Base-by-base conservation (phyloP, 805 yeast genomes). In the Starmerella bombi region DNA sequence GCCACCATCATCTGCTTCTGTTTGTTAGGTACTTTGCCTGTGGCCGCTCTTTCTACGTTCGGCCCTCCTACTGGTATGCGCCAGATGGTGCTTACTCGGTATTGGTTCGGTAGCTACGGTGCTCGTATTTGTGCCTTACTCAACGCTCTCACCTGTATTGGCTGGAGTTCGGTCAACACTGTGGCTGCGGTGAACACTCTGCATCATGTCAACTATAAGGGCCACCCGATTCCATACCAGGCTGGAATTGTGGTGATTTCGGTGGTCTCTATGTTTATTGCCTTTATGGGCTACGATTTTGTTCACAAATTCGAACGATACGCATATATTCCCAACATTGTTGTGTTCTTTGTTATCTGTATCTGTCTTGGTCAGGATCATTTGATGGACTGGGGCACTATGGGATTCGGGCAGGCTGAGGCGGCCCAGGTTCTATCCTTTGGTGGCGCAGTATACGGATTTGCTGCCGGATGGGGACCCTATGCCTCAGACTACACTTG, bases 111-210 rank as follows among this genome's bases (percentile, higher is more conserved):
- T 48, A 75, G 78, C 60, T 58, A 65, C 25, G 77, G 80, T 35
- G 77, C 80, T 62, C 72, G 93, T 59, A 68, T 84, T 42, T 79
- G 83, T 55, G 77, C 93, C 8, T 59, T 78, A 34, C 67, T 86
- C 58, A 84, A 85, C 57, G 71, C 76, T 54, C 60, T 86, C 47
- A 86, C 94, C 21, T 82, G 94, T 71, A 74, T 85, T 41, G 95
- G 96, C 53, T 86, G 96, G 96, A 81, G 91, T 61, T 83, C 94
- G 8, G 88, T 84, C 36, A 86, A 86, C 62, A 82, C 81, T 46
- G 80, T 85, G 73, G 80, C 85, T 23, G 75, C 91, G 27, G 94
- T 94, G 19, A 91, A 83, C 60, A 64, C 85, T 48, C 66, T 85
- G 44, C 75, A 78, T 62, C 74, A 80, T 56, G 78, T 86, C 45